Evolutionary conservation across 1,284 basidiomycete species (phyloP), one percentile per base, ranked within the genome.

Genomic region (Puccinia triticina): DNA sequence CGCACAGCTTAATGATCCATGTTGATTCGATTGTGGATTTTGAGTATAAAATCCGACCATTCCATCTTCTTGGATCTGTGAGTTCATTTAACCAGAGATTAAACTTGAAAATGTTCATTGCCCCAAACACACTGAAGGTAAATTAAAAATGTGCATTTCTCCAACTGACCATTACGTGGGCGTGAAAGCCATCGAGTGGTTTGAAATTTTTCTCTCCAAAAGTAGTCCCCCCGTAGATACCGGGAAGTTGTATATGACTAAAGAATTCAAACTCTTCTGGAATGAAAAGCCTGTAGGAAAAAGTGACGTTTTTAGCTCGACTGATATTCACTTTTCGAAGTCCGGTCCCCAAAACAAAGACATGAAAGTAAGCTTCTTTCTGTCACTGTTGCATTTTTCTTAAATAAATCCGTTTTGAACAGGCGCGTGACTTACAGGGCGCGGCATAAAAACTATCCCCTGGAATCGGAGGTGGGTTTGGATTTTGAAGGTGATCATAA

Each of bases 271-370:
- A 72, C 43, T 29, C 37, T 48, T 72, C 32, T 26, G 69, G 69
- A 29, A 72, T 50, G 18, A 72, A 72, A 34, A 72, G 46, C 3
- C 29, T 72, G 69, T 50, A 72, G 23, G 69, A 72, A 50, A 72
- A 50, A 10, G 69, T 72, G 29, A 72, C 18, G 48, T 72, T 72
- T 53, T 48, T 72, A 8, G 69, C 43, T 53, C 18, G 11, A 48
- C 46, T 50, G 46, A 53, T 72, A 50, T 50, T 50, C 32, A 53
- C 69, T 72, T 29, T 50, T 48, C 3, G 21, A 26, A n/a, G n/a
- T n/a, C n/a, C 69, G 37, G 34, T 23, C 37, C 18, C 14, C 69
- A n/a, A n/a, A 40, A 40, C n/a, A n/a, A 66, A 66, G 7, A 72
- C 21, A 53, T 46, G 23, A 21, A 0, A 71, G 8, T 23, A 48